Conservation (phyloP, 176 grass and related monocot genomes). For the Hordeum marinum region DNA sequence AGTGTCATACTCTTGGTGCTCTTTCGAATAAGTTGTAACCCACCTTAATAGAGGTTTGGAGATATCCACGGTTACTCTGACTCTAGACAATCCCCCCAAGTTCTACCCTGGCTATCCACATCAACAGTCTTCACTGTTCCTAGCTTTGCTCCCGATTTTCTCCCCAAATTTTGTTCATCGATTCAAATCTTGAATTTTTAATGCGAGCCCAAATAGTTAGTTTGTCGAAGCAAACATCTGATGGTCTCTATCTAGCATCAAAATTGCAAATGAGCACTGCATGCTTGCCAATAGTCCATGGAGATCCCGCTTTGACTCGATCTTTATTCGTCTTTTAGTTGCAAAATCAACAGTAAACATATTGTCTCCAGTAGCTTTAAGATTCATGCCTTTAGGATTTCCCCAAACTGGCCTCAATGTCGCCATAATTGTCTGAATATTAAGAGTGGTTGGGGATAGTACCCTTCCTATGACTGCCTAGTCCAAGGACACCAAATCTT, state of each 20-base stretch:
- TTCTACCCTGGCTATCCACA: not conserved
- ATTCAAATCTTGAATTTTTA: not conserved
- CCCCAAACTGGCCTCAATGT: not conserved
- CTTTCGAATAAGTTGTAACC: not conserved
- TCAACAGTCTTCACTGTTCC: not conserved
- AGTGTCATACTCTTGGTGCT: not conserved
- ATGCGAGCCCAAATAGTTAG: not conserved
- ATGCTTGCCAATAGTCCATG: not conserved
- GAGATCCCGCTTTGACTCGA: not conserved
- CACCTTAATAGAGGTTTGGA: not conserved
- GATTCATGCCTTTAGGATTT: not conserved
- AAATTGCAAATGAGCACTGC: not conserved
- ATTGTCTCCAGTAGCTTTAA: not conserved
- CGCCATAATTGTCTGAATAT: not conserved
- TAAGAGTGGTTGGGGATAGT: not conserved
- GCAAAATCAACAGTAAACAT: not conserved
- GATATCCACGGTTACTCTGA: not conserved
- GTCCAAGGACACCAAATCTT: not conserved
- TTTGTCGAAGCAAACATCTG: not conserved
- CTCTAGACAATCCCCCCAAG: not conserved
- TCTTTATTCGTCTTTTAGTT: not conserved
- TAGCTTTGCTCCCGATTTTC: not conserved
- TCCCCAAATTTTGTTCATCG: not conserved
- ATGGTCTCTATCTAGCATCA: not conserved
- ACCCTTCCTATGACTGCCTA: not conserved